Percentiles rank a stretch among this genome's conserved stretches.
Evolutionary conservation across 305 asterid species (phyloP).

Genomic region (Fraxinus nigra): DNA sequence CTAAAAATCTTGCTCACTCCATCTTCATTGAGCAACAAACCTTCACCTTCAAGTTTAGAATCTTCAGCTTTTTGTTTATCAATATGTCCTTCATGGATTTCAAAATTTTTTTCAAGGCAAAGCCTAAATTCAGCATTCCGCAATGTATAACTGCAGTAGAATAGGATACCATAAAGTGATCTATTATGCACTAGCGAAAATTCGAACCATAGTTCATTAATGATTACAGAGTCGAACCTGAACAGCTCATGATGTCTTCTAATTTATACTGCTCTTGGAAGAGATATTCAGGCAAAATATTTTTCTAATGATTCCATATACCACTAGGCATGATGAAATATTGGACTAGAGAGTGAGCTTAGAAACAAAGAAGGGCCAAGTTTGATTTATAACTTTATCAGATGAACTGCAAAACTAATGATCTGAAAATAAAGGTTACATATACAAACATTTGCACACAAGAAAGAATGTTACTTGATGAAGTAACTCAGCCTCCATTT

Average conservation of each 20-base stretch:
- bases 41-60: constrained; percentile 36
- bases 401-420: not conserved
- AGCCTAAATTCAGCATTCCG: constrained; percentile 89
- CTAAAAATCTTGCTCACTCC: constrained; percentile 25
- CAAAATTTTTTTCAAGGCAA: constrained; percentile 80
- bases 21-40: constrained; percentile 27
- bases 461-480: not conserved
- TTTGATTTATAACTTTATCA: not conserved
- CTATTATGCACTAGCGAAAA: not conserved
- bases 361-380: not conserved
- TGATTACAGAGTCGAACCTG: not conserved
- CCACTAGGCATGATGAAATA: not conserved
- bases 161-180: not conserved
- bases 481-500: not conserved
- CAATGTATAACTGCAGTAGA: constrained; percentile 63
- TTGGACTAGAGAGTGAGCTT: not conserved
- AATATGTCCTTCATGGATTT: constrained; percentile 43
- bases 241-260: not conserved
- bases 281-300: not conserved
- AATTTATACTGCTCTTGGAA: not conserved
- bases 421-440: not conserved
- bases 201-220: not conserved
- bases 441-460: not conserved
- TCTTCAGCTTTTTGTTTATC: constrained; percentile 42
- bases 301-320: not conserved